phyloP scores from a whole-genome alignment of 768 basidiomycete genomes.

The Fistulinella prunicolor region DNA sequence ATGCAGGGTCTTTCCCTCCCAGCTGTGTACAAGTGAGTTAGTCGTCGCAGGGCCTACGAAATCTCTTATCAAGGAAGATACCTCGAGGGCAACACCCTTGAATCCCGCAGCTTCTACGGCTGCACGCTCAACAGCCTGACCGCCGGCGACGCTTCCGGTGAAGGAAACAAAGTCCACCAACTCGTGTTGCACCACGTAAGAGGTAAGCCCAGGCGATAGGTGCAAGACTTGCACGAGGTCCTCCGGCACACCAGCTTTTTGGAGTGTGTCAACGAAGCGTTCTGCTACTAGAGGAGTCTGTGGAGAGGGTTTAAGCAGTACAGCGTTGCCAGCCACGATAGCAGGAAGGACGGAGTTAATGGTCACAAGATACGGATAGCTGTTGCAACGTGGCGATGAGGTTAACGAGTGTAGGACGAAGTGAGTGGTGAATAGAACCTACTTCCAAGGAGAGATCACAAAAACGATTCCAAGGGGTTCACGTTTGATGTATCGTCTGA shows the following conservation, averaged over 20 bases:
- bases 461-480: constrained; percentile 84
- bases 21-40: constrained; percentile 53
- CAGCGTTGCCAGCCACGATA: constrained; percentile 84
- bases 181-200: constrained; percentile 59
- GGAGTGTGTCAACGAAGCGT: constrained; percentile 65
- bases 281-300: constrained; percentile 92
- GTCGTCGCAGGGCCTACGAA: background rate
- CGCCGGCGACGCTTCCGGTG: constrained; percentile 84
- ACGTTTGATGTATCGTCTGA: constrained; percentile 79
- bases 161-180: constrained; percentile 82
- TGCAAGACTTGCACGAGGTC: constrained; percentile 76
- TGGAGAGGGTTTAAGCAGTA: constrained; percentile 93
- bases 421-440: constrained; percentile 27
- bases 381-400: constrained; percentile 27
- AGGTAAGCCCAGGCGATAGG: constrained; percentile 59
- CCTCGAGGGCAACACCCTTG: constrained; percentile 87
- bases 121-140: constrained; percentile 67
- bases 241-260: constrained; percentile 74
- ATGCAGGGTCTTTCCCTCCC: constrained; percentile 97
- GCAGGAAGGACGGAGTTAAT: constrained; percentile 93
- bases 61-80: constrained; percentile 26
- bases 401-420: background rate
- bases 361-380: constrained; percentile 86
- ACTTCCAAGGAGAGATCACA: constrained; percentile 94
- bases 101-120: constrained; percentile 67